Conservation (phyloP, 768 basidiomycete species). For the Phanerochaete sordida region DNA sequence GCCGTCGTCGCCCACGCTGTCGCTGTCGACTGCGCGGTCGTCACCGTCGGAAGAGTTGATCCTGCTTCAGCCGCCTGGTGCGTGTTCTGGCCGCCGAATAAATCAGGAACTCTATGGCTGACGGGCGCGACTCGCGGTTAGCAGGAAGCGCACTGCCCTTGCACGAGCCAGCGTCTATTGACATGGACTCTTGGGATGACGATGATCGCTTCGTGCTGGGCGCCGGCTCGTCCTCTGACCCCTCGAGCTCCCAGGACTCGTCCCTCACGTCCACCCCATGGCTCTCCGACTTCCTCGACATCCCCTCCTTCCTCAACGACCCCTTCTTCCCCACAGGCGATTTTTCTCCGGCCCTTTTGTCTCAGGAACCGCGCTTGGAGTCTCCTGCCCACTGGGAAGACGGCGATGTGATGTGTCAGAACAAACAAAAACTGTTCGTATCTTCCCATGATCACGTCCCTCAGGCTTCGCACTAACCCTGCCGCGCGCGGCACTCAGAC, state of each 20-base stretch:
- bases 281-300: conserved; percentile 9
- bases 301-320: conserved; percentile 7
- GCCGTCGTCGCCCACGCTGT: conserved; percentile 6
- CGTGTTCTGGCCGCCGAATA: neutral
- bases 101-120: neutral
- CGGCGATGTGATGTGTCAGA: conserved; percentile 24
- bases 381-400: conserved; percentile 23
- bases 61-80: conserved; percentile 7
- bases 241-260: neutral
- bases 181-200: conserved; percentile 2
- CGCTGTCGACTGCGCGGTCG: conserved; percentile 1
- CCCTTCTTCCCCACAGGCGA: neutral
- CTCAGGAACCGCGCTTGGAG: conserved; percentile 4
- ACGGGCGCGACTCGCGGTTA: neutral
- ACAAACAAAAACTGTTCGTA: conserved; percentile 35
- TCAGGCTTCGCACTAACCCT: conserved; percentile 1
- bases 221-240: neutral
- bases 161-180: conserved; percentile 7
- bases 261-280: conserved; percentile 7
- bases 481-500: conserved; percentile 28
- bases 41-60: conserved; percentile 2
- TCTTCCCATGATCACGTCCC: conserved; percentile 7
- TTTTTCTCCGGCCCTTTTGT: neutral
- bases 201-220: conserved; percentile 1
- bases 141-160: conserved; percentile 2